Conservation (phyloP, 495 filamentous ascomycete species). For the Penicillium coprophilum region DNA sequence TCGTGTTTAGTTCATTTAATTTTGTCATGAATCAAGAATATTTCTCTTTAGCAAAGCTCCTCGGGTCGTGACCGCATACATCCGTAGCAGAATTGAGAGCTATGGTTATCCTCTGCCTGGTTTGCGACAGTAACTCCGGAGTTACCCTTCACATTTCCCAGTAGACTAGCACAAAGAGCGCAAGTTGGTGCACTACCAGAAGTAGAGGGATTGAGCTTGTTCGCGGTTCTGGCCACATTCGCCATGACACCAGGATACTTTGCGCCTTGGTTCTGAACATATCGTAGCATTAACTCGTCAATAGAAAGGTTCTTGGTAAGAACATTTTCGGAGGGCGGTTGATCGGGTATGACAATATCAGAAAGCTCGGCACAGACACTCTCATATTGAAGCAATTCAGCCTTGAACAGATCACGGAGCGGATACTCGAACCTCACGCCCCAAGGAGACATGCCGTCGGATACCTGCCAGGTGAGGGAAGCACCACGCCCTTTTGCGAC, state of each 20-base stretch:
- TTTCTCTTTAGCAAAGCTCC: conserved; percentile 47
- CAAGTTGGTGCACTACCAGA: conserved; percentile 26
- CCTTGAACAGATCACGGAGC: conserved; percentile 76
- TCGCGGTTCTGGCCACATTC: conserved; percentile 86
- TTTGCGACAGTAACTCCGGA: conserved; percentile 30
- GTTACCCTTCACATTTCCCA: conserved; percentile 32
- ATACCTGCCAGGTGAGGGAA: conserved; percentile 74
- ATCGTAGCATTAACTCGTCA: conserved; percentile 84
- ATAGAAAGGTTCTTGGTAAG: conserved; percentile 70
- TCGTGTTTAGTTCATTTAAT: conserved; percentile 8
- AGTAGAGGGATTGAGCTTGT: conserved; percentile 58
- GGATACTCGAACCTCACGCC: conserved; percentile 66
- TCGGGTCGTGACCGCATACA: conserved; percentile 53
- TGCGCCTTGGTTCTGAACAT: conserved; percentile 82
- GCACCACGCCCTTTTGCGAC: conserved; percentile 89
- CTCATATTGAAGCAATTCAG: conserved; percentile 68
- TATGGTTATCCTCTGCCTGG: conserved; percentile 19
- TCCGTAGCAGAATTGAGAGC: conserved; percentile 54
- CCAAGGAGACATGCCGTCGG: conserved; percentile 66
- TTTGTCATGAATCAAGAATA: conserved; percentile 17
- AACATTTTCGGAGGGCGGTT: conserved; percentile 47
- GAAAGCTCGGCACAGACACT: conserved; percentile 54
- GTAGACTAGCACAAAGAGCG: conserved; percentile 45
- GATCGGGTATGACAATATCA: conserved; percentile 46
- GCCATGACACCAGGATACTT: conserved; percentile 90